Percentiles rank a stretch among this genome's conserved stretches.
Conservation (phyloP, 1,284 basidiomycete species). For the Laetiporus sulphureus region DNA sequence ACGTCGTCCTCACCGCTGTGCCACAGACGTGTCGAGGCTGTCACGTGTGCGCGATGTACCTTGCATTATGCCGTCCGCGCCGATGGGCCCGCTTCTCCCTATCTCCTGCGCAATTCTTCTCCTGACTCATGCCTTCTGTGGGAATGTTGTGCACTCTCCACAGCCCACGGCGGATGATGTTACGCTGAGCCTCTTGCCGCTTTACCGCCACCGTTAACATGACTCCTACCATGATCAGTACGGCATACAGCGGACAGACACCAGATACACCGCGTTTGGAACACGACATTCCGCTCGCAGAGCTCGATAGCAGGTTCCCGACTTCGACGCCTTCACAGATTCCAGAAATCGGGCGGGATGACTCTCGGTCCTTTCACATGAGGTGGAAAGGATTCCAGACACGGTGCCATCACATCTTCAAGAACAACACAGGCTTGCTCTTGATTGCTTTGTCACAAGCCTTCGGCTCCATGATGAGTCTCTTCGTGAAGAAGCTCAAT, state of each 20-base stretch:
- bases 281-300: constrained; percentile 6
- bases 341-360: background rate
- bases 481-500: constrained; percentile 55
- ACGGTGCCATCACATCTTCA: constrained; percentile 6
- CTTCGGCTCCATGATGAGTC: constrained; percentile 57
- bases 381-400: background rate
- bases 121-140: too few species aligned
- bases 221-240: constrained; percentile 3
- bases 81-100: too few species aligned
- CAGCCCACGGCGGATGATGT: too few species aligned
- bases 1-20: too few species aligned
- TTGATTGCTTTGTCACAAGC: constrained; percentile 52
- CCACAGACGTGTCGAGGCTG: too few species aligned
- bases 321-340: background rate
- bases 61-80: too few species aligned
- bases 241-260: constrained; percentile 6
- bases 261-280: constrained; percentile 6
- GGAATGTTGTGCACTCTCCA: too few species aligned
- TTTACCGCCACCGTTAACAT: too few species aligned
- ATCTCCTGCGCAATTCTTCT: too few species aligned
- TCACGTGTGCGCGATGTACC: too few species aligned
- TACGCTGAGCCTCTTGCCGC: too few species aligned
- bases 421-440: constrained; percentile 52
- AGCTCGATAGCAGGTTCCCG: background rate
- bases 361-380: background rate